Conservation (phyloP, 495 filamentous ascomycete species). For the Penicillium ucsense region DNA sequence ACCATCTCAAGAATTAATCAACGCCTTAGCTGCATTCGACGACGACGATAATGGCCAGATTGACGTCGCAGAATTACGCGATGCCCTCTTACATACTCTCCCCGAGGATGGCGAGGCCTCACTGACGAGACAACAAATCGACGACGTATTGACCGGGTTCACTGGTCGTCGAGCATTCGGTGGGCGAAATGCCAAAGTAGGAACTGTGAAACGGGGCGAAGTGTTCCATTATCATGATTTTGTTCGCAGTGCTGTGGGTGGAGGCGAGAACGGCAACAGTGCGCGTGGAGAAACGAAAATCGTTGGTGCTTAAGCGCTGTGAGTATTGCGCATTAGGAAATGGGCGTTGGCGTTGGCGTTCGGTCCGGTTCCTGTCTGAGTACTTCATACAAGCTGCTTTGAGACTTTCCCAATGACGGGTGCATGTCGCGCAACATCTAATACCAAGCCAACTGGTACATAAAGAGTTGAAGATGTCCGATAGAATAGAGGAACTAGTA, state of each 20-base stretch:
- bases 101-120: slow-evolving; percentile 61
- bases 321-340: slow-evolving; percentile 4
- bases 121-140: slow-evolving; percentile 67
- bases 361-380: neutral
- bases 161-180: slow-evolving; percentile 69
- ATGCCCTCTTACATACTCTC: slow-evolving; percentile 71
- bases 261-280: slow-evolving; percentile 26
- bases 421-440: too few species aligned
- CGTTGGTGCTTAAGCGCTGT: slow-evolving; percentile 14
- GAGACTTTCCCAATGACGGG: neutral
- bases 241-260: slow-evolving; percentile 31
- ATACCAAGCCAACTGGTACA: too few species aligned
- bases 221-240: slow-evolving; percentile 41
- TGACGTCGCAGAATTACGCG: slow-evolving; percentile 69
- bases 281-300: slow-evolving; percentile 14
- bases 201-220: slow-evolving; percentile 31
- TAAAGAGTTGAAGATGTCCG: too few species aligned
- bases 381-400: neutral
- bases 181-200: slow-evolving; percentile 21
- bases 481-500: too few species aligned
- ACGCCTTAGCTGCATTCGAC: slow-evolving; percentile 90
- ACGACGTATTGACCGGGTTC: slow-evolving; percentile 76
- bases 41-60: slow-evolving; percentile 91
- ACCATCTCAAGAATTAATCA: slow-evolving; percentile 63
- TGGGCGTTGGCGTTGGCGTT: slow-evolving; percentile 8